These are phyloP conservation scores for Mortierella sp. DNA, from an alignment of 371 early-diverging fungal genomes.

Conservation along the genomic window DNA sequence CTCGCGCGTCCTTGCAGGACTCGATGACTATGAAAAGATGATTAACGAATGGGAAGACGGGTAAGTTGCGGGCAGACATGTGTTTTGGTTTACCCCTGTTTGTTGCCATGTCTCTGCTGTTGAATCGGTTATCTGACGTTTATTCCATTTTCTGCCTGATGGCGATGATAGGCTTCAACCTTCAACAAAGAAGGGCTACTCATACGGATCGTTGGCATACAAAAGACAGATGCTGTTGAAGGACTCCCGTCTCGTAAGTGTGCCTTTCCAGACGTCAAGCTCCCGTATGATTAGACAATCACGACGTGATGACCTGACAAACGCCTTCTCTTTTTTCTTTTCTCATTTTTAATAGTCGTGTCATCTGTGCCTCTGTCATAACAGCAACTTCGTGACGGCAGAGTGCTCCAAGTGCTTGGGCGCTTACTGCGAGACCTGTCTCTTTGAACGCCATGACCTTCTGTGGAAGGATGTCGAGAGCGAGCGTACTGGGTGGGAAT, in stretches of 20 bases:
- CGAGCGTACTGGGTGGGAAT: conserved; percentile 12
- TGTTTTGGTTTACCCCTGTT: neutral
- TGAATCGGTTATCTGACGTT: neutral
- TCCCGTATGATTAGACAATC: no score
- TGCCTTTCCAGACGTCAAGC: no score
- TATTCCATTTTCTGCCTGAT: no score
- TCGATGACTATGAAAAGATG: neutral
- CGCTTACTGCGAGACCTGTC: conserved; percentile 29
- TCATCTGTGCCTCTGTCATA: conserved; percentile 8
- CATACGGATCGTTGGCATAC: conserved; percentile 17
- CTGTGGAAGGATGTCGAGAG: conserved; percentile 22
- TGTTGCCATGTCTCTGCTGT: neutral
- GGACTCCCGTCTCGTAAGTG: neutral
- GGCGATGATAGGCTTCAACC: conserved; percentile 4
- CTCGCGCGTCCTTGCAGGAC: conserved; percentile 15
- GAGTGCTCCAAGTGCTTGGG: conserved; percentile 10
- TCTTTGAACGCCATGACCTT: conserved; percentile 10
- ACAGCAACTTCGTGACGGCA: neutral
- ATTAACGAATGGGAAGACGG: conserved; percentile 22
- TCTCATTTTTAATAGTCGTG: conserved; percentile 3
- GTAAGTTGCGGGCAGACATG: neutral
- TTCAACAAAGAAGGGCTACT: neutral
- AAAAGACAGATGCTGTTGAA: conserved; percentile 5
- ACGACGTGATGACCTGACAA: neutral
- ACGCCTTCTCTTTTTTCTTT: neutral